phyloP scores from a whole-genome alignment of 495 filamentous ascomycete species.

The Jackrogersella minutella region DNA sequence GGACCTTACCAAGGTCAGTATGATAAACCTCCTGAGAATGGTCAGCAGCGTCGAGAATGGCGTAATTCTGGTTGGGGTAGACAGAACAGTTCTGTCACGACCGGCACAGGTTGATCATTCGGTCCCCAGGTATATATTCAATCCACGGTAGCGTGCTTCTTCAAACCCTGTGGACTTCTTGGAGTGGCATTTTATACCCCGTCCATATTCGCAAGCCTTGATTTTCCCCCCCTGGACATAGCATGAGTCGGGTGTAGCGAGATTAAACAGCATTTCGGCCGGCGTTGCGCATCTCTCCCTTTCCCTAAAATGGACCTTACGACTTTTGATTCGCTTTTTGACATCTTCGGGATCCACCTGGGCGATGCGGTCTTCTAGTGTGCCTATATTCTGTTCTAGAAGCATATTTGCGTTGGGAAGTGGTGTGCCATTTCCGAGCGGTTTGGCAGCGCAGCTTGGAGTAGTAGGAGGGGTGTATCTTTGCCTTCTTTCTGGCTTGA shows the following conservation, averaged over 20 bases:
- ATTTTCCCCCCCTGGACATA: constrained; percentile 37
- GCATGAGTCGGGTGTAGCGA: constrained; percentile 41
- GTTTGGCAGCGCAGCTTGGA: constrained; percentile 41
- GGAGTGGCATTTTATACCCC: constrained; percentile 3
- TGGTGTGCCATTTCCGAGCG: constrained; percentile 24
- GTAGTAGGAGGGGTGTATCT: constrained; percentile 36
- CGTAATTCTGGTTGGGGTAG: constrained; percentile 62
- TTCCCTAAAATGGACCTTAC: constrained; percentile 22
- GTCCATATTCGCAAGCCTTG: constrained; percentile 32
- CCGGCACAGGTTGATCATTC: constrained; percentile 40
- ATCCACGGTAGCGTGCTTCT: constrained; percentile 9
- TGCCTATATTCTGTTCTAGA: constrained; percentile 33
- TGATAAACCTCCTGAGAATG: constrained; percentile 45
- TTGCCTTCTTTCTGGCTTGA: constrained; percentile 39
- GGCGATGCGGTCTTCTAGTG: constrained; percentile 23
- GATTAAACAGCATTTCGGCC: constrained; percentile 39
- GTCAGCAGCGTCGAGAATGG: constrained; percentile 57
- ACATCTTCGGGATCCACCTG: constrained; percentile 15
- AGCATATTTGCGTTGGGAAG: constrained; percentile 35
- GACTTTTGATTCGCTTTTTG: constrained; percentile 36
- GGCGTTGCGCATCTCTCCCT: constrained; percentile 39
- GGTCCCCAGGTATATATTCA: constrained; percentile 33
- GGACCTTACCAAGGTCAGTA: constrained; percentile 43
- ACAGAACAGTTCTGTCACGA: constrained; percentile 48
- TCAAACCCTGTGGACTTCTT: constrained; percentile 17